A percentile compares a stretch with the other conserved stretches of the same genome.
These are phyloP conservation scores for Taphrina flavorubra DNA, from an alignment of 1,139 yeast genomes.

Conservation along the genomic window DNA sequence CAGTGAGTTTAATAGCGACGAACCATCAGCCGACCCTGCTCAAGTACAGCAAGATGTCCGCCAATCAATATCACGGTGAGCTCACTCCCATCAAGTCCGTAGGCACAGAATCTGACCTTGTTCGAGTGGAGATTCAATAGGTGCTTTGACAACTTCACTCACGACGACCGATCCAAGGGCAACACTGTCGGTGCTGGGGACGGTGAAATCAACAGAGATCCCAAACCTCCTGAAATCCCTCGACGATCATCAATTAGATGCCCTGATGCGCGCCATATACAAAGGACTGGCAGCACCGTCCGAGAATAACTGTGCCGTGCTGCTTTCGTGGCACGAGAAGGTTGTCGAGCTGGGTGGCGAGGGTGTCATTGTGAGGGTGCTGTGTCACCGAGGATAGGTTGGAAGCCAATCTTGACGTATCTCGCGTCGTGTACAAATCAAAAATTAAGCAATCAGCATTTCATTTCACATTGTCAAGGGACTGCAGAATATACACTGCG, in stretches of 20 bases:
- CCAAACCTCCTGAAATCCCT: constrained; percentile 65
- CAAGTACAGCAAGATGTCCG: constrained; percentile 38
- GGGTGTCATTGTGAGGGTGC: constrained; percentile 37
- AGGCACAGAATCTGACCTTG: neutral
- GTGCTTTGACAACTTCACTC: constrained; percentile 27
- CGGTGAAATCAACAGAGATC: constrained; percentile 77
- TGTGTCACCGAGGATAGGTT: constrained; percentile 30
- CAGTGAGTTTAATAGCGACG: constrained; percentile 12
- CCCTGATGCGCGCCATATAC: constrained; percentile 81
- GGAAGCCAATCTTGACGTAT: neutral
- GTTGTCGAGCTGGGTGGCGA: constrained; percentile 43
- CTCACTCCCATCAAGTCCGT: too few relatives aligned
- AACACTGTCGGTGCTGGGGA: constrained; percentile 67
- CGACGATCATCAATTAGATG: constrained; percentile 70
- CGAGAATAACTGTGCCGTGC: constrained; percentile 83
- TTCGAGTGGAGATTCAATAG: constrained; percentile 30
- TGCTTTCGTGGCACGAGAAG: constrained; percentile 92
- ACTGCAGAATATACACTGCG: too few relatives aligned
- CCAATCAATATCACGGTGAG: constrained; percentile 33
- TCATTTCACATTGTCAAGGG: too few relatives aligned
- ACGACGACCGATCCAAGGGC: constrained; percentile 32
- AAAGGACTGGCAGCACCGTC: constrained; percentile 77
- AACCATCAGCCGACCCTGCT: constrained; percentile 20
- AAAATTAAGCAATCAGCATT: neutral
- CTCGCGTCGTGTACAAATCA: constrained; percentile 1